phyloP scores from a whole-genome alignment of 2,329 filamentous ascomycete genomes.

The Botryotinia narcissicola region DNA sequence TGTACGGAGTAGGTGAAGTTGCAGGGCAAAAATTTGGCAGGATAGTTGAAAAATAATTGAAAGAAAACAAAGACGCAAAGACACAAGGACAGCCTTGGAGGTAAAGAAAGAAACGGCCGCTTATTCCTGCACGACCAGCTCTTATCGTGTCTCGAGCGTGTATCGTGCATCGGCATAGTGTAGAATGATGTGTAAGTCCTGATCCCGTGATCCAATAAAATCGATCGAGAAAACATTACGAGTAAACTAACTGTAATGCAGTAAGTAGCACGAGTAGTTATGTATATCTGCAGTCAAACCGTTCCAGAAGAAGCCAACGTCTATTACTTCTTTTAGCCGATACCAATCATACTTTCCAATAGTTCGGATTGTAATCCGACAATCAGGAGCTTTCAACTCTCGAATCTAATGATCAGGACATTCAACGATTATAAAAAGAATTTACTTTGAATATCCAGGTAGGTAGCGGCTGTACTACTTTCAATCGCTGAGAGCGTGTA shows the following conservation, averaged over 20 bases:
- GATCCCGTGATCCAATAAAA: neutral
- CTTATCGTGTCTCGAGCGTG: neutral
- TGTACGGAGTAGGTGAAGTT: neutral
- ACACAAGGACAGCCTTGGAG: neutral
- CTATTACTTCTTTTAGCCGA: neutral
- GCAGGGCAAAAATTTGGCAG: neutral
- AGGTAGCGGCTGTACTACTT: neutral
- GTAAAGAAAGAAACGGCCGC: neutral
- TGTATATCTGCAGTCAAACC: neutral
- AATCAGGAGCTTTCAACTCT: neutral
- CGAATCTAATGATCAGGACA: neutral
- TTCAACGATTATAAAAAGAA: neutral
- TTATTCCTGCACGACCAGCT: slow-evolving; percentile 10
- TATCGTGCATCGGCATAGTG: neutral
- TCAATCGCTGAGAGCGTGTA: neutral
- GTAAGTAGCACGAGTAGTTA: neutral
- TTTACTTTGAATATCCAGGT: neutral
- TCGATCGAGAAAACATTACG: neutral
- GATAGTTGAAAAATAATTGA: neutral
- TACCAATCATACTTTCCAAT: neutral
- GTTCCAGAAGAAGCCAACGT: slow-evolving; percentile 1
- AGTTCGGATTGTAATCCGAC: neutral
- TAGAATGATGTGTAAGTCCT: slow-evolving; percentile 4
- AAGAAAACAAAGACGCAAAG: neutral
- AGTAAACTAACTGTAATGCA: neutral